Percentiles rank a stretch among this genome's conserved stretches.
These are phyloP conservation scores for Candida wancherniae DNA, from an alignment of 805 yeast species.

Conservation along the genomic window DNA sequence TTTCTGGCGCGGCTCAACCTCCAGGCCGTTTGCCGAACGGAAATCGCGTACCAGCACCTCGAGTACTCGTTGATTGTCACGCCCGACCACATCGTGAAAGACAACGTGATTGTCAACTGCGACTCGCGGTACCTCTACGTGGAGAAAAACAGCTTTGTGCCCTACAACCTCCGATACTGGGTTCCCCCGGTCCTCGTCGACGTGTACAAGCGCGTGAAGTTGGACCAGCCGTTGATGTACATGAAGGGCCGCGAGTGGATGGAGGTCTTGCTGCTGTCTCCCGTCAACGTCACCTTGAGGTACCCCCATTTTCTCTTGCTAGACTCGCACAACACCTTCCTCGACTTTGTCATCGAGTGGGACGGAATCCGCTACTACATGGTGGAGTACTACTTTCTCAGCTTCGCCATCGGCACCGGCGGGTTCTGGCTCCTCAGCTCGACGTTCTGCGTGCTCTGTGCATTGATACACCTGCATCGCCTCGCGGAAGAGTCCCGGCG, in stretches of 20 bases:
- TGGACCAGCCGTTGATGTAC: slow-evolving; percentile 11
- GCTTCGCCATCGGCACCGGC: slow-evolving; percentile 32
- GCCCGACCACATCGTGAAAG: slow-evolving; percentile 2
- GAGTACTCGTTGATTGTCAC: slow-evolving; percentile 8
- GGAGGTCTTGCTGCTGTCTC: slow-evolving; percentile 1
- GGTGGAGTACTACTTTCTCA: slow-evolving; percentile 28
- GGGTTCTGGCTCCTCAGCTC: slow-evolving; percentile 36
- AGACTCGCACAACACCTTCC: slow-evolving; percentile 9
- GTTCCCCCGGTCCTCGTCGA: slow-evolving; percentile 30
- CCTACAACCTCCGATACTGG: slow-evolving; percentile 35
- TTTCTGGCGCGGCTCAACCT: slow-evolving; percentile 17
- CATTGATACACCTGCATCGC: slow-evolving; percentile 18
- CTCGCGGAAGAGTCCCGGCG: no score
- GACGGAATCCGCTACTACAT: slow-evolving; percentile 40
- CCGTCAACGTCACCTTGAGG: slow-evolving; percentile 6
- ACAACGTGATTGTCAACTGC: slow-evolving; percentile 23
- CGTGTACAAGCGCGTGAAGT: slow-evolving; percentile 12
- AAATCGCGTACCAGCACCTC: slow-evolving; percentile 17
- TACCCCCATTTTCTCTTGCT: slow-evolving; percentile 8
- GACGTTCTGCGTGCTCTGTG: slow-evolving; percentile 24
- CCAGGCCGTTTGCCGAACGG: slow-evolving; percentile 22
- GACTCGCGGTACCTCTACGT: slow-evolving; percentile 27
- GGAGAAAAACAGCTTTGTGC: slow-evolving; percentile 28
- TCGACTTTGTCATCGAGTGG: slow-evolving; percentile 31
- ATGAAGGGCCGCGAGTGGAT: slow-evolving; percentile 11